A percentile compares a stretch with the other conserved stretches of the same genome.
Evolutionary conservation across 2,329 filamentous ascomycete genomes (phyloP).

Genomic region (Scedosporium apiospermum): DNA sequence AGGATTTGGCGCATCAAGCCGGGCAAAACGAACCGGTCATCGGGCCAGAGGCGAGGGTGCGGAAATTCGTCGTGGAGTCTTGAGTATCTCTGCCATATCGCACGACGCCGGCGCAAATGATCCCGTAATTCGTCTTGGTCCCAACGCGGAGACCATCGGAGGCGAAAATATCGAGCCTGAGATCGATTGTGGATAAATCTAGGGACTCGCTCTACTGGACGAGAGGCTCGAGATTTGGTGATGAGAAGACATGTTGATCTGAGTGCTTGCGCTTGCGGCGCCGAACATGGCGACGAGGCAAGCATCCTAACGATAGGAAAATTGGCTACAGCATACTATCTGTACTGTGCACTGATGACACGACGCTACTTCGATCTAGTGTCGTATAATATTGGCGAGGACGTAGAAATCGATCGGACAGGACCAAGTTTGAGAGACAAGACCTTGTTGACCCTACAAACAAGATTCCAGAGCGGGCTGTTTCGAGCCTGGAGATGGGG

Average conservation of each 20-base stretch:
- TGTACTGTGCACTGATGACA: not conserved
- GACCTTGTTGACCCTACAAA: too few relatives aligned
- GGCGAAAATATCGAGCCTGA: not conserved
- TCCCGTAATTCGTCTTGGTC: not conserved
- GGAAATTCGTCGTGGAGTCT: not conserved
- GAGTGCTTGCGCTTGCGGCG: not conserved
- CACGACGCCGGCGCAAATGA: not conserved
- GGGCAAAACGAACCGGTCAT: not conserved
- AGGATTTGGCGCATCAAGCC: not conserved
- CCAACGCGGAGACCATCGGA: constrained; percentile 1
- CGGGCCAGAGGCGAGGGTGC: not conserved
- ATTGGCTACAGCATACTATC: constrained; percentile 2
- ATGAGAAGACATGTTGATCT: not conserved
- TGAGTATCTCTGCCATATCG: not conserved
- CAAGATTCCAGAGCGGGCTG: too few relatives aligned
- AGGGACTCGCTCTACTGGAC: not conserved
- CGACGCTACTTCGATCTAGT: not conserved
- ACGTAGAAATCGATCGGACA: not conserved
- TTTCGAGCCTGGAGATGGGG: too few relatives aligned
- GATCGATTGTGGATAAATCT: not conserved
- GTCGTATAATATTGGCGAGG: not conserved
- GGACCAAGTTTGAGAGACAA: not conserved
- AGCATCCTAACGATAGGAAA: constrained; percentile 2
- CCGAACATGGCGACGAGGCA: not conserved
- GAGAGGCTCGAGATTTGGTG: not conserved